A percentile compares a stretch with the other conserved stretches of the same genome.
phyloP scores from a whole-genome alignment of 805 yeast genomes.

The Spencermartinsiella europaea region DNA sequence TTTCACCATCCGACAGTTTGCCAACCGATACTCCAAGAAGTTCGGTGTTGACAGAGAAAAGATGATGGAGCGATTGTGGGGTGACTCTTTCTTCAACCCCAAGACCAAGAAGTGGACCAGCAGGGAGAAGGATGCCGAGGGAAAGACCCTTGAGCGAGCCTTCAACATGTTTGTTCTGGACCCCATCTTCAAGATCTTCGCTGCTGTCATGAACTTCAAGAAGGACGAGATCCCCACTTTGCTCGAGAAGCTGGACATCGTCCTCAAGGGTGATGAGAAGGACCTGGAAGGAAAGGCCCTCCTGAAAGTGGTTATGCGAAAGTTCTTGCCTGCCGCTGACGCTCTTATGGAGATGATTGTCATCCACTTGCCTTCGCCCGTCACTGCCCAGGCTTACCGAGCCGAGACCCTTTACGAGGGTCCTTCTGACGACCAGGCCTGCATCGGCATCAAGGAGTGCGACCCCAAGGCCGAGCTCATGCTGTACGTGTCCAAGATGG shows the following conservation, averaged over 20 bases:
- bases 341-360: conserved; percentile 98
- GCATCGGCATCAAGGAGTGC: conserved; percentile 94
- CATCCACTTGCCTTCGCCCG: conserved; percentile 98
- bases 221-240: conserved; percentile 92
- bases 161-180: conserved; percentile 98
- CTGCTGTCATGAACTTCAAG: conserved; percentile 98
- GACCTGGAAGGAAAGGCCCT: conserved; percentile 98
- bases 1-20: conserved; percentile 98
- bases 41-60: conserved; percentile 97
- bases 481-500: conserved; percentile 99
- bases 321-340: conserved; percentile 99
- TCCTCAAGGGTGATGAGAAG: conserved; percentile 93
- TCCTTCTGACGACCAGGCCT: conserved; percentile 82
- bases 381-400: conserved; percentile 98
- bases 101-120: conserved; percentile 99
- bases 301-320: conserved; percentile 97
- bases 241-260: conserved; percentile 89
- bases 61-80: conserved; percentile 99
- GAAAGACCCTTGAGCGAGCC: conserved; percentile 95
- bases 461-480: conserved; percentile 97
- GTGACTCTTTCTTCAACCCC: conserved; percentile 99
- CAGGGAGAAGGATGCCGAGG: conserved; percentile 92
- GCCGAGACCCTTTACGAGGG: conserved; percentile 99
- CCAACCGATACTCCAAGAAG: conserved; percentile 96
- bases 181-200: conserved; percentile 97